These are phyloP conservation scores for Nakazawaea holstii DNA, from an alignment of 805 yeast species.

Conservation along the genomic window DNA sequence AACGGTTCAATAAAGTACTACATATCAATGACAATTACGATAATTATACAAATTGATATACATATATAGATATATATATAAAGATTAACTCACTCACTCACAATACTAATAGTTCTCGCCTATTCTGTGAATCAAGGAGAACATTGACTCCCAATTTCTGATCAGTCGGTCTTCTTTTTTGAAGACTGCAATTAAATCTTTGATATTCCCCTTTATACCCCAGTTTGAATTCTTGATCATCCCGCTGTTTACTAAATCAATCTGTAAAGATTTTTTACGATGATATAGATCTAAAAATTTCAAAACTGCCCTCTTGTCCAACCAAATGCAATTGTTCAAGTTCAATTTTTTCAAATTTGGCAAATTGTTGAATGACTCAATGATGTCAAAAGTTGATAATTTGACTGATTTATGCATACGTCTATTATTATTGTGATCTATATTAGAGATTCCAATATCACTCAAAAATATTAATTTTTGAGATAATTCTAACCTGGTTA, in stretches of 20 bases:
- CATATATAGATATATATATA: too few species aligned
- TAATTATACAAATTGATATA: too few species aligned
- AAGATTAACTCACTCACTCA: background rate
- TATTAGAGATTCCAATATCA: slow-evolving; percentile 18
- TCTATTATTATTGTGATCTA: slow-evolving; percentile 16
- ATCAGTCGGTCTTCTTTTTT: background rate
- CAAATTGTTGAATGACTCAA: slow-evolving; percentile 24
- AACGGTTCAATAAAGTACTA: too few species aligned
- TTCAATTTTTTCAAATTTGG: slow-evolving; percentile 30
- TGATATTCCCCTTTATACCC: slow-evolving; percentile 24
- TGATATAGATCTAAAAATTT: slow-evolving; percentile 16
- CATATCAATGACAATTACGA: too few species aligned
- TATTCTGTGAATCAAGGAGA: slow-evolving; percentile 2
- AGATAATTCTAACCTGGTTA: slow-evolving; percentile 4
- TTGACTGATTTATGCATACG: slow-evolving; percentile 11
- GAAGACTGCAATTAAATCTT: slow-evolving; percentile 1
- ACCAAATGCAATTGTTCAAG: slow-evolving; percentile 26
- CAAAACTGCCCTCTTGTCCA: slow-evolving; percentile 22
- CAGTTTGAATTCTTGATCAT: slow-evolving; percentile 42
- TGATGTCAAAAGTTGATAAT: slow-evolving; percentile 10
- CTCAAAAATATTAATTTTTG: slow-evolving; percentile 26
- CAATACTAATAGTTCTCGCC: slow-evolving; percentile 9
- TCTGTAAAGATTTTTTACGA: slow-evolving; percentile 13
- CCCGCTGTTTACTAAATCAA: slow-evolving; percentile 44
- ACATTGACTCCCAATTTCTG: slow-evolving; percentile 7